Evolutionary conservation across 2,329 filamentous ascomycete genomes (phyloP), one percentile per base, ranked within the genome.

Genomic region (Drechslerella coelobrocha): DNA sequence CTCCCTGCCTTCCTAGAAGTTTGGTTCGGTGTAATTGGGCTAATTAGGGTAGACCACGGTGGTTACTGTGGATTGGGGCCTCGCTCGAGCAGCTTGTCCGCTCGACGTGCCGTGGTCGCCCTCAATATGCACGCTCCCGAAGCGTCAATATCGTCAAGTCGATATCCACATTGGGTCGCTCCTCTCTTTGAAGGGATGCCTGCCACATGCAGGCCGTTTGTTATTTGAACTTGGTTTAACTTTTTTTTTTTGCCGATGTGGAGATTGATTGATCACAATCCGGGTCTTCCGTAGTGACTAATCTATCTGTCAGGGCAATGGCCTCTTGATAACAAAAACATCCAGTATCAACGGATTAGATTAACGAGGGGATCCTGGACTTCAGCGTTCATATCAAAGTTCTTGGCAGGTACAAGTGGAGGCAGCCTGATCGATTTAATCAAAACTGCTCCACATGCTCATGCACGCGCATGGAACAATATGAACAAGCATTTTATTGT

Each of bases 1-100:
- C 56, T 59, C 54, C 47, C 50, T 47, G 52, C 55, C 47, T 52
- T 24, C n/a, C 39, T 8, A 54, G 21, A 43, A 55, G 50, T 68
- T 60, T 55, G 52, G 65, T 57, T 69, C 65, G 65, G 65, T 29
- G 62, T 41, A 21, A 26, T 23, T 57, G 65, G 65, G 65, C 65
- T 62, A 59, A 69, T 50, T 69, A 62, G 65, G 65, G 60, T 69
- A 52, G 34, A n/a, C n/a, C n/a, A 61, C 60, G 52, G 57, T 12
- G 50, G 55, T 26, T 17, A 37, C 4, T 34, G n/a, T n/a, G n/a
- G n/a, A n/a, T n/a, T n/a, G n/a, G n/a, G n/a, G n/a, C n/a, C n/a
- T n/a, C n/a, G n/a, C n/a, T n/a, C n/a, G n/a, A n/a, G n/a, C n/a
- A n/a, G n/a, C n/a, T n/a, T n/a, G n/a, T n/a, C n/a, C n/a, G n/a